Evolutionary conservation across 371 early-diverging fungal species (phyloP).

Genomic region (Nematocida sp.): DNA sequence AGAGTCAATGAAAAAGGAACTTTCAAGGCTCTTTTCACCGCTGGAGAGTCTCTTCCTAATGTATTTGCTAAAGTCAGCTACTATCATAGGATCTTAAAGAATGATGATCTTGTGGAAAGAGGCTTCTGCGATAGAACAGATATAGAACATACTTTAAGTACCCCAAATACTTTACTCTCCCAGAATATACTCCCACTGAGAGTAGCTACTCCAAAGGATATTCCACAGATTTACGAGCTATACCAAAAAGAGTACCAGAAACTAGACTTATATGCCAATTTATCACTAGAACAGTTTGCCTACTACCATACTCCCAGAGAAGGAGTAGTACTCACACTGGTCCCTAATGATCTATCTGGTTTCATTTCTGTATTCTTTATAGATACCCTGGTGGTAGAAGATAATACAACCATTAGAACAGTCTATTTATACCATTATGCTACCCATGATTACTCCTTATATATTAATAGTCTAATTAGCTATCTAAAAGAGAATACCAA

Average conservation of each 20-base stretch:
- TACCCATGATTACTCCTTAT: background rate
- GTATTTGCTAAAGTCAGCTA: conserved; percentile 73
- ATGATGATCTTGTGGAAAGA: conserved; percentile 27
- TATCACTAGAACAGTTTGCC: conserved; percentile 48
- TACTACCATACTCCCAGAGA: conserved; percentile 34
- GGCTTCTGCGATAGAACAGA: conserved; percentile 37
- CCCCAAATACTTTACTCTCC: background rate
- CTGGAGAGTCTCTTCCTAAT: conserved; percentile 79
- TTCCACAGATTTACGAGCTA: conserved; percentile 37
- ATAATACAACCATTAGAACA: conserved; percentile 27
- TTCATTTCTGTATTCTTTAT: conserved; percentile 61
- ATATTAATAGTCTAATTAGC: conserved; percentile 34
- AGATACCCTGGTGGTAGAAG: conserved; percentile 41
- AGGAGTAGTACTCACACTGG: conserved; percentile 37
- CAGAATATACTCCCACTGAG: conserved; percentile 17
- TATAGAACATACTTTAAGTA: background rate
- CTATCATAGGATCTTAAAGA: conserved; percentile 59
- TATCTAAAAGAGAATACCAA: conserved; percentile 27
- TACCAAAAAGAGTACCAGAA: conserved; percentile 40
- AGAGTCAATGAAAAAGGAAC: conserved; percentile 80
- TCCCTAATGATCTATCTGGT: conserved; percentile 45
- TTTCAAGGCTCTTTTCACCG: conserved; percentile 93
- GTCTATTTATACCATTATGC: conserved; percentile 59
- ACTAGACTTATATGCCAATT: conserved; percentile 45
- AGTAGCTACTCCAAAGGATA: conserved; percentile 37